Base-by-base conservation (phyloP, 2,329 filamentous ascomycete genomes). In the Phialophora verrucosa region DNA sequence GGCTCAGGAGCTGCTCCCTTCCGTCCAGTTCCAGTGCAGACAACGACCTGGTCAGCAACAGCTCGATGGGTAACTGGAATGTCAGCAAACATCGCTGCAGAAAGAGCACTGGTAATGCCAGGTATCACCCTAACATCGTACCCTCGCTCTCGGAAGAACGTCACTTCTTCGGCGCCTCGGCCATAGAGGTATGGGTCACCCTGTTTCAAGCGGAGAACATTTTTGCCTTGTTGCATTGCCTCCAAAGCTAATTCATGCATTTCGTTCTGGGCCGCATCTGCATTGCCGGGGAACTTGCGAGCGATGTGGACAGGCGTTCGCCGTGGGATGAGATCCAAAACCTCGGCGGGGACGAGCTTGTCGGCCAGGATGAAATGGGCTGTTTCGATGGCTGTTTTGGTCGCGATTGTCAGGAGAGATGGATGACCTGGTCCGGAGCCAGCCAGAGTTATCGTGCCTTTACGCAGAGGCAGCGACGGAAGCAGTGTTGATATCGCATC, bases 151-250 rank as follows among this genome's bases (percentile, higher is more conserved):
- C 88, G 83, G 83, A 99, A 97, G 76, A 91, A 97, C 32, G 88
- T 86, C 47, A 92, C 91, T 77, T 99, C 95, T 77, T 99, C 95
- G 38, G 92, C 95, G 63, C 95, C 95, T 47, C 95, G 89, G 47
- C 95, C 95, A 78, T 98, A 99, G 47, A 99, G 87, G 78, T 96
- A 99, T 0, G 95, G 95, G 74, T 99, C 95, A 54, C 95, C 95
- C 77, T 99, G 95, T 81, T 99, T 99, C 53, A 99, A 83, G 2
- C 95, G 87, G 38, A 99, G 83, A 0, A 99, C 95, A 1, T 87
- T 91, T 76, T 91, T 88, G 12, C 95, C 95, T 23, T 83, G 81
- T 56, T 83, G 80, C 23, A 91, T 73, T 1, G 88, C 92, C 2
- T 87, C 86, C 1, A 97, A 83, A 0, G 92, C 95, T 73, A 92